Conservation (phyloP, 2,329 filamentous ascomycete species). For the Epichloe gansuensis region DNA sequence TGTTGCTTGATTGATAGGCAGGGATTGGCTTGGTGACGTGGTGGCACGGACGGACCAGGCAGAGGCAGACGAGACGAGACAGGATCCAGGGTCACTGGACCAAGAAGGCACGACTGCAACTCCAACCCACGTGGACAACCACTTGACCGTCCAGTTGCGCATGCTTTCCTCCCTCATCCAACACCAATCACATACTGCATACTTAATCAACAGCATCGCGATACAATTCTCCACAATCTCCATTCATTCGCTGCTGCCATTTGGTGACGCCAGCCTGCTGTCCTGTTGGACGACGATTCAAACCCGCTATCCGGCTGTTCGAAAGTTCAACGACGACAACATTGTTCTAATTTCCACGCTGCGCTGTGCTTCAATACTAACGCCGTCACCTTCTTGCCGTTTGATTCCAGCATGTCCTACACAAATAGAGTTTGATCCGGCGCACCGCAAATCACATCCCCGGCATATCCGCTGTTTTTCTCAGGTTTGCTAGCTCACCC, state of each 20-base stretch:
- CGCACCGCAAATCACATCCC: not conserved
- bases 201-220: not conserved
- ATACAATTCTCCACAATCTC: not conserved
- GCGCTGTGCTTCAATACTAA: not conserved
- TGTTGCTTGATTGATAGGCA: too few relatives aligned
- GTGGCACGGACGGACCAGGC: too few relatives aligned
- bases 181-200: not conserved
- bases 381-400: not conserved
- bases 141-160: not conserved
- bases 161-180: not conserved
- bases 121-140: constrained; percentile 1
- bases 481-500: not conserved
- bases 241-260: not conserved
- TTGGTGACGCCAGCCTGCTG: not conserved
- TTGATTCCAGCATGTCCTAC: not conserved
- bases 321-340: not conserved
- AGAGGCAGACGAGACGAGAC: not conserved
- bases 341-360: not conserved
- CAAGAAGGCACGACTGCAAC: not conserved
- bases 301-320: not conserved
- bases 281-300: not conserved
- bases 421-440: not conserved
- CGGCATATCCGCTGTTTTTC: not conserved
- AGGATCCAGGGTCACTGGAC: not conserved
- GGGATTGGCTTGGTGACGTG: too few relatives aligned